A percentile compares a stretch with the other conserved stretches of the same genome.
Conservation (phyloP, 176 grass and related monocot genomes). For the Phragmites australis region DNA sequence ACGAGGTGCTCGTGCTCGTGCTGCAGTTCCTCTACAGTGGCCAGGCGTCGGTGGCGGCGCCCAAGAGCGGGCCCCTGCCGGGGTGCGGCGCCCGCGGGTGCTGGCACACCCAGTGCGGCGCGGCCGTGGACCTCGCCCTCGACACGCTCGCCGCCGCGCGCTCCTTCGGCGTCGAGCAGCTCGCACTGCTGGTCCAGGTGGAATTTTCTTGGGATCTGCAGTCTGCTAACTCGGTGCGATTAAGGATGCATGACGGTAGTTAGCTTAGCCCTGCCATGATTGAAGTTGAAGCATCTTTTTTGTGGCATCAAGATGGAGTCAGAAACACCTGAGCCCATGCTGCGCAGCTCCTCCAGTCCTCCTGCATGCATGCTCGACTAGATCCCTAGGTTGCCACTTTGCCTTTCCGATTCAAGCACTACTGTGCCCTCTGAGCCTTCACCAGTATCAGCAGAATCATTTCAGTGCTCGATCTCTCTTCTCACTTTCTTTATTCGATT, state of each 20-base stretch:
- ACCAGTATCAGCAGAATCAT: constrained; percentile 6
- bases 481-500: background rate
- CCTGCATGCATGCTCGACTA: constrained; percentile 29
- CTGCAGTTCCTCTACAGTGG: constrained; percentile 99
- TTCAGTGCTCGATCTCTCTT: background rate
- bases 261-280: constrained; percentile 23
- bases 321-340: constrained; percentile 31
- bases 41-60: constrained; percentile 79
- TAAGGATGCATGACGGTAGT: constrained; percentile 18
- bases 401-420: constrained; percentile 41
- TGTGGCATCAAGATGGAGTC: constrained; percentile 31
- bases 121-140: constrained; percentile 62
- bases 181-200: constrained; percentile 81
- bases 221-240: background rate
- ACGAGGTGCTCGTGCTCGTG: constrained; percentile 90
- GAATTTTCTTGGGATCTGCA: background rate
- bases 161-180: constrained; percentile 79
- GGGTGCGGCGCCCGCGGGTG: constrained; percentile 51
- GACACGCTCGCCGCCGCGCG: constrained; percentile 60
- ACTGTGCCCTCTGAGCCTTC: constrained; percentile 34
- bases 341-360: background rate
- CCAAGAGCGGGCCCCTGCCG: constrained; percentile 67
- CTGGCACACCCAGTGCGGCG: constrained; percentile 52
- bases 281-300: constrained; percentile 7
- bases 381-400: constrained; percentile 51